These are phyloP conservation scores for Puya raimondii DNA, from an alignment of 176 grass and related monocot species.

Conservation along the genomic window DNA sequence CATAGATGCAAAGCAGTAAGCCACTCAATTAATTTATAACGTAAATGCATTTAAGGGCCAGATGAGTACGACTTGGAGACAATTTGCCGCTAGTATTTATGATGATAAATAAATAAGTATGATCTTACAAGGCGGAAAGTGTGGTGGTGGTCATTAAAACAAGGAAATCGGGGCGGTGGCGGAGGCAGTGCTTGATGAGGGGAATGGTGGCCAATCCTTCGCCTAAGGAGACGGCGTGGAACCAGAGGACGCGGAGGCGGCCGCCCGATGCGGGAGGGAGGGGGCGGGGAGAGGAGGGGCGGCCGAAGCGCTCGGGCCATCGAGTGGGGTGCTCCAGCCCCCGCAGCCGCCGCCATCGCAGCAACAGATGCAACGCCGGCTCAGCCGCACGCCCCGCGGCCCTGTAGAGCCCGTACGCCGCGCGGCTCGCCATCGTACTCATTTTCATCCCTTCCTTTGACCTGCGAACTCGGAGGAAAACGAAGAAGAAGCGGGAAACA, in stretches of 20 bases:
- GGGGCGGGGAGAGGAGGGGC: constrained; percentile 42
- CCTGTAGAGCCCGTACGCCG: constrained; percentile 50
- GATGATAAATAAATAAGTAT: background rate
- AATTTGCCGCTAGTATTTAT: too few species aligned
- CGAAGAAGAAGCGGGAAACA: too few species aligned
- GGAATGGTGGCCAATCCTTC: constrained; percentile 77
- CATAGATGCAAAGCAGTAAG: background rate
- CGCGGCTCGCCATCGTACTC: constrained; percentile 17
- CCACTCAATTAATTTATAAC: background rate
- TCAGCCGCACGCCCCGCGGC: constrained; percentile 35
- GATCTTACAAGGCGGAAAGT: constrained; percentile 58
- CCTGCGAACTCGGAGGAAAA: too few species aligned
- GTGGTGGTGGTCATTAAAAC: constrained; percentile 87
- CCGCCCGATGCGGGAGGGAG: constrained; percentile 7
- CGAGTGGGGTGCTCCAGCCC: constrained; percentile 58
- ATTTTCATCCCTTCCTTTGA: background rate
- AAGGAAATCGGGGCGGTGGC: constrained; percentile 28
- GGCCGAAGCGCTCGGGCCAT: constrained; percentile 51
- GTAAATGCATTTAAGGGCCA: background rate
- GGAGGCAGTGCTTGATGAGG: constrained; percentile 52
- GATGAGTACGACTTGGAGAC: background rate
- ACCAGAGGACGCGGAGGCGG: constrained; percentile 52
- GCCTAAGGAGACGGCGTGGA: constrained; percentile 81
- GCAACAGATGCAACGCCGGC: constrained; percentile 25
- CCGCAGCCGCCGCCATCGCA: constrained; percentile 38